Evolutionary conservation across 208 protist species (phyloP), one percentile per base, ranked within the genome.

Genomic region (Trypanosoma rangeli): DNA sequence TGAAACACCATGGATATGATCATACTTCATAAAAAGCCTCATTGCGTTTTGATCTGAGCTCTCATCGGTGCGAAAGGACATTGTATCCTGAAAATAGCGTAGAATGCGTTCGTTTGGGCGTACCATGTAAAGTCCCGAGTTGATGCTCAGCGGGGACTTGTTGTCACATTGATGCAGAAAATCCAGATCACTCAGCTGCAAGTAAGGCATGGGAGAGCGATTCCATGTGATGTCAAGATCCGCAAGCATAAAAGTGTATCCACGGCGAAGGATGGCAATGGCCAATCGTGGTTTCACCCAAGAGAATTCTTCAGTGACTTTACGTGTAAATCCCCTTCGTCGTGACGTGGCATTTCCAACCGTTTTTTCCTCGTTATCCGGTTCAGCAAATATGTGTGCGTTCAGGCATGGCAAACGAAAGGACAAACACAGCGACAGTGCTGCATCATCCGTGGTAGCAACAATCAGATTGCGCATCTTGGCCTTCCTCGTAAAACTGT

Each of bases 201-300:
- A 55, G 39, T 73, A n/a, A 15, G 28, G 49, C 49, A 70, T 62
- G 4, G 75, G 75, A 49, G 44, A 60, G 13, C 18, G 53, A 20
- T 71, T 73, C 67, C 67, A 80, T 24, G 69, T 70, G 13, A 80
- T 55, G 39, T 80, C 75, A 59, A 80, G 61, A 68, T 80, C 75
- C 35, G 56, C 24, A 3, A 80, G 66, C 22, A 80, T 26, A 63
- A 80, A 73, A 1, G 18, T 50, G 29, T 69, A 75, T 5, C 75
- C 75, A 46, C 68, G 70, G 0, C 55, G 56, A 60, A 80, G 50
- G 0, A 80, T 65, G 9, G 68, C 70, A 63, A 80, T 63, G 13
- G 70, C 75, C 20, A 80, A 37, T 20, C 75, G 58, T 20, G 75
- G 75, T 44, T 80, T 80, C 24, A 80, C 74, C 75, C 75, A 80